A percentile compares a stretch with the other conserved stretches of the same genome.
Evolutionary conservation across 2,329 filamentous ascomycete species (phyloP).

Genomic region (Penicillium digitatum): DNA sequence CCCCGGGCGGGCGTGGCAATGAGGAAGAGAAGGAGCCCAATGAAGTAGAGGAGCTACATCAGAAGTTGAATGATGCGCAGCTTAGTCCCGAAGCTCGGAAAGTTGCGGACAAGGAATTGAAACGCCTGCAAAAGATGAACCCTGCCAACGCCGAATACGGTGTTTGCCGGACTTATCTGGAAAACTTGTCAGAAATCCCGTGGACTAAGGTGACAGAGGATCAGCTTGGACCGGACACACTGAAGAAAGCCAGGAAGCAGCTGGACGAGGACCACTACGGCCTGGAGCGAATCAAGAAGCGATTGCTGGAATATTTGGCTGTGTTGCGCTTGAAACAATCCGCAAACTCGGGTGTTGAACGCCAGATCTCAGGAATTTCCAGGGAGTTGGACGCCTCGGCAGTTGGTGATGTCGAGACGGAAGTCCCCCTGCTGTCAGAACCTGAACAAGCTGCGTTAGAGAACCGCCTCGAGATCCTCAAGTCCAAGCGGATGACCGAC

Average conservation of each 20-base stretch:
- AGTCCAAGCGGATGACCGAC: slow-evolving; percentile 80
- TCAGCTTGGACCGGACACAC: slow-evolving; percentile 73
- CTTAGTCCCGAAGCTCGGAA: slow-evolving; percentile 81
- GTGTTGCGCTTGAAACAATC: slow-evolving; percentile 94
- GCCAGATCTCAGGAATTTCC: slow-evolving; percentile 61
- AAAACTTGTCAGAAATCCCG: slow-evolving; percentile 89
- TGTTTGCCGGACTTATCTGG: slow-evolving; percentile 86
- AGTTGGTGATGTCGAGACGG: slow-evolving; percentile 52
- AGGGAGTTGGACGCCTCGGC: slow-evolving; percentile 42
- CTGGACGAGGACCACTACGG: slow-evolving; percentile 96
- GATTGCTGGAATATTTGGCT: slow-evolving; percentile 88
- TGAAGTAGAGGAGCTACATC: slow-evolving; percentile 86
- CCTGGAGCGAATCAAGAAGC: slow-evolving; percentile 94
- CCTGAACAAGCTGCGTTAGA: slow-evolving; percentile 46
- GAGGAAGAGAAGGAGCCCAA: slow-evolving; percentile 76
- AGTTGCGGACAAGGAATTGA: slow-evolving; percentile 84
- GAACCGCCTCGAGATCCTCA: slow-evolving; percentile 69
- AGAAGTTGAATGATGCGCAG: slow-evolving; percentile 75
- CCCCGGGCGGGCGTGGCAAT: slow-evolving; percentile 46
- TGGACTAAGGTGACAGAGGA: slow-evolving; percentile 85
- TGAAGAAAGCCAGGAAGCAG: slow-evolving; percentile 77
- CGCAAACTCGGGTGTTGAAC: slow-evolving; percentile 76
- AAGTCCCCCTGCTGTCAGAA: slow-evolving; percentile 50
- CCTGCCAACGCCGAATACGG: slow-evolving; percentile 95
- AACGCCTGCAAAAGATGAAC: slow-evolving; percentile 88